Evolutionary conservation across 2,329 filamentous ascomycete species (phyloP).

Genomic region (Phyllosticta citribraziliensis): DNA sequence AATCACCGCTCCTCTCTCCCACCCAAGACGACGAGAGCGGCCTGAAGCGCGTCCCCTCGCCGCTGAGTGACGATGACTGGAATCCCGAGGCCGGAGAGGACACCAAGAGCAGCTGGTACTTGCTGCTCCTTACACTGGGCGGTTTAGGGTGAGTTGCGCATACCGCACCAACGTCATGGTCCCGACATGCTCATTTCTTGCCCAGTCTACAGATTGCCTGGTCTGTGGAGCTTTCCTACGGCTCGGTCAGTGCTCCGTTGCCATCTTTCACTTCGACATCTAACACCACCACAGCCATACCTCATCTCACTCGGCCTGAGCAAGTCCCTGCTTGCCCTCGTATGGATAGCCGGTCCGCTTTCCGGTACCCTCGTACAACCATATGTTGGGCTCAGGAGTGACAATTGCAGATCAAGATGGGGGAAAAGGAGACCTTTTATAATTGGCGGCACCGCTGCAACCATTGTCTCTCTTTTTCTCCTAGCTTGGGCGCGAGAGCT

Average conservation of each 20-base stretch:
- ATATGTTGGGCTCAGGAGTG: conserved; percentile 44
- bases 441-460: conserved; percentile 38
- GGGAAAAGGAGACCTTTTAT: conserved; percentile 46
- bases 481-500: conserved; percentile 43
- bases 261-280: background rate
- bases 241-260: conserved; percentile 50
- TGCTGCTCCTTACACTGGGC: conserved; percentile 75
- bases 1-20: conserved; percentile 24
- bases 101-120: conserved; percentile 75
- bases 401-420: conserved; percentile 38
- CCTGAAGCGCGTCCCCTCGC: conserved; percentile 24
- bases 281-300: conserved; percentile 32
- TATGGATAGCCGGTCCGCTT: conserved; percentile 48
- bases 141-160: conserved; percentile 54
- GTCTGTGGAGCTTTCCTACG: conserved; percentile 91
- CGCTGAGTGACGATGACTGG: conserved; percentile 29
- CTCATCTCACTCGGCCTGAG: conserved; percentile 43
- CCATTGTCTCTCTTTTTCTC: conserved; percentile 39
- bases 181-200: background rate
- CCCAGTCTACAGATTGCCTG: conserved; percentile 80
- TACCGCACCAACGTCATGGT: background rate
- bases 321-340: conserved; percentile 42
- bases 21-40: conserved; percentile 24
- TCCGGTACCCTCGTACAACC: conserved; percentile 45
- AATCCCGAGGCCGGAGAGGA: conserved; percentile 43